Conservation (phyloP, 1,284 basidiomycete genomes). For the Taiwanofungus camphoratus region DNA sequence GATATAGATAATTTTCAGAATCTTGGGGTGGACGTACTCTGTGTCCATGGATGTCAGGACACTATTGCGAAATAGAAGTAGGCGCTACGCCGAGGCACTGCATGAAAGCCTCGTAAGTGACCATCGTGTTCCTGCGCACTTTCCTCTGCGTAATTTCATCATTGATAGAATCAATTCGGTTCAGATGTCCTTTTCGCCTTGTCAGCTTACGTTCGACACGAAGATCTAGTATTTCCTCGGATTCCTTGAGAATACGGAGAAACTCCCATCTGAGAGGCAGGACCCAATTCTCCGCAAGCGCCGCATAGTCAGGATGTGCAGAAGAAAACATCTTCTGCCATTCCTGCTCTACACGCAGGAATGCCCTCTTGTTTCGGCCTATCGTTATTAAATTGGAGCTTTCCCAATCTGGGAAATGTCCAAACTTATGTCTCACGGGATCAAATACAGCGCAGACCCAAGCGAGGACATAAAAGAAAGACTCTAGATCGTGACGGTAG, state of each 20-base stretch:
- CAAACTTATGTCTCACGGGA: conserved; percentile 1
- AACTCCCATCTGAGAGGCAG: background rate
- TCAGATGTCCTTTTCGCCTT: background rate
- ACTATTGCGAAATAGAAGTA: too few species aligned
- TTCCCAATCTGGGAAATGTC: background rate
- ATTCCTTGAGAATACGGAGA: background rate
- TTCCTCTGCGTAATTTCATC: background rate
- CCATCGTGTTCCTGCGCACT: background rate
- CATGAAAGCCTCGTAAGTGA: background rate
- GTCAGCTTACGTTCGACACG: background rate
- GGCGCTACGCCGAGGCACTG: background rate
- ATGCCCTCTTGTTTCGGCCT: background rate
- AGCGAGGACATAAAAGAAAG: conserved; percentile 24
- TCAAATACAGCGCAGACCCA: conserved; percentile 2
- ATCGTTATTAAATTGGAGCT: background rate
- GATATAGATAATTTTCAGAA: too few species aligned
- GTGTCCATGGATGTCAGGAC: too few species aligned
- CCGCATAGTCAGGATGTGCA: too few species aligned
- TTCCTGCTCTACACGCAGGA: background rate
- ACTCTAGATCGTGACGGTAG: conserved; percentile 29
- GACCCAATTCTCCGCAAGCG: background rate
- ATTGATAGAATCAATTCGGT: background rate
- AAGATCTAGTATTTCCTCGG: background rate
- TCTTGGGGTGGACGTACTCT: too few species aligned
- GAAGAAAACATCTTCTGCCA: background rate